Conservation (phyloP, 176 grass and related monocot genomes). For the Echinochloa phyllopogon region DNA sequence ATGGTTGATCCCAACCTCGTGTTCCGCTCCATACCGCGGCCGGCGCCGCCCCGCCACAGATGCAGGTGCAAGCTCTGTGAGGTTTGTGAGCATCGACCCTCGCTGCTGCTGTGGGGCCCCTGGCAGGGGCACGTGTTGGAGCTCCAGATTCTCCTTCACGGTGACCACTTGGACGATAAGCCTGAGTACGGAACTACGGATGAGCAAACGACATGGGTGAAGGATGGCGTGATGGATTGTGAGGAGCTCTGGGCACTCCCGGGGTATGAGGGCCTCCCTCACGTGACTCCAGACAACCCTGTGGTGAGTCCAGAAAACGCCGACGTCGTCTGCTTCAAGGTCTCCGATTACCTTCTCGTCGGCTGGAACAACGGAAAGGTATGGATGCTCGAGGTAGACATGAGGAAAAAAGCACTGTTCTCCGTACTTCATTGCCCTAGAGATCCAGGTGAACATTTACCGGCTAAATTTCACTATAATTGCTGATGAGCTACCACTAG, state of each 20-base stretch:
- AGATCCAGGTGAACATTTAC: too few relatives aligned
- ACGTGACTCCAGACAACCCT: background rate
- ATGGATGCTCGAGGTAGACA: background rate
- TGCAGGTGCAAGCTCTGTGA: background rate
- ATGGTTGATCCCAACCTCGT: background rate
- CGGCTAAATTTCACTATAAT: too few relatives aligned
- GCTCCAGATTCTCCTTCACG: background rate
- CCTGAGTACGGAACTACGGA: background rate
- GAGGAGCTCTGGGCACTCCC: background rate
- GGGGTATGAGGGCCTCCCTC: background rate
- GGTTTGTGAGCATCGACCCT: background rate
- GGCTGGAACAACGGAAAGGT: too few relatives aligned
- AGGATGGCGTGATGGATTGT: background rate
- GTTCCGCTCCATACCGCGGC: conserved; percentile 7
- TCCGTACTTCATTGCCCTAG: too few relatives aligned
- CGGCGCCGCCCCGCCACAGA: too few relatives aligned
- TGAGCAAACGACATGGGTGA: background rate
- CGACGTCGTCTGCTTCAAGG: background rate
- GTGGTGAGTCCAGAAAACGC: background rate
- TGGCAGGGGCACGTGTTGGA: background rate
- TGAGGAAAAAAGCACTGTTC: too few relatives aligned
- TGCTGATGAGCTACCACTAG: too few relatives aligned
- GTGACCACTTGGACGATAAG: background rate
- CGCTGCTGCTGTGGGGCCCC: background rate
- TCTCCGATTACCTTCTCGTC: too few relatives aligned